Conservation (phyloP, 805 yeast genomes). For the Candida mattraensis region DNA sequence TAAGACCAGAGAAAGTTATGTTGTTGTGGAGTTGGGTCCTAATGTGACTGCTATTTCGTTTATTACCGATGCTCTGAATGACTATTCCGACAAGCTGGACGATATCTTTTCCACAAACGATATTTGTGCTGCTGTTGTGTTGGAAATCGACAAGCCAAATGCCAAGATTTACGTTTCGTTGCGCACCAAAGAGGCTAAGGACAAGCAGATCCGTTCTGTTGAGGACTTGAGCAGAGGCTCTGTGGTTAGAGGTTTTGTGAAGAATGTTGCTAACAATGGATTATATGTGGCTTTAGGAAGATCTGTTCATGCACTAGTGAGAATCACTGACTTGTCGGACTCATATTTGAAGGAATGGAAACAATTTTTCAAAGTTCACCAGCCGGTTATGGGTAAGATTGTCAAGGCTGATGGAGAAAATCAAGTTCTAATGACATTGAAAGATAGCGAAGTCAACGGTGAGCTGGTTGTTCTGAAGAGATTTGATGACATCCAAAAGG, state of each 20-base stretch:
- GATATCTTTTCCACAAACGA: conserved; percentile 51
- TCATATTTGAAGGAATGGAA: conserved; percentile 86
- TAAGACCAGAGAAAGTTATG: conserved; percentile 56
- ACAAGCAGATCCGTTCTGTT: conserved; percentile 46
- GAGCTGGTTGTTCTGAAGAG: conserved; percentile 55
- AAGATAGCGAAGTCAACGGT: conserved; percentile 78
- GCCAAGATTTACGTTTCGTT: conserved; percentile 64
- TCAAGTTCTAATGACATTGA: conserved; percentile 73
- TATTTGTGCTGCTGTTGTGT: conserved; percentile 56
- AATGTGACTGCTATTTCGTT: conserved; percentile 62
- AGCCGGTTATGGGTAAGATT: conserved; percentile 74
- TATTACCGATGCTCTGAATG: conserved; percentile 75
- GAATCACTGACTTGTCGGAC: conserved; percentile 80
- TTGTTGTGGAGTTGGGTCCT: conserved; percentile 69
- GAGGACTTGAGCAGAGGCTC: conserved; percentile 66
- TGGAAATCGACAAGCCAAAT: conserved; percentile 44
- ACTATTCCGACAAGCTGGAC: conserved; percentile 54
- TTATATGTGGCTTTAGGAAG: conserved; percentile 76
- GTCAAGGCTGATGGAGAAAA: conserved; percentile 59
- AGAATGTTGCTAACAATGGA: conserved; percentile 72
- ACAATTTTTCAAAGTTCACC: conserved; percentile 66
- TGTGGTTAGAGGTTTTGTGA: conserved; percentile 78
- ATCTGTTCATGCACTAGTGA: conserved; percentile 71
- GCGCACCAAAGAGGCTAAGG: conserved; percentile 52
- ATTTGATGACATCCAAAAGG: conserved; percentile 67